These are phyloP conservation scores for Musa troglodytarum DNA, from an alignment of 176 grass and related monocot species.

Conservation along the genomic window DNA sequence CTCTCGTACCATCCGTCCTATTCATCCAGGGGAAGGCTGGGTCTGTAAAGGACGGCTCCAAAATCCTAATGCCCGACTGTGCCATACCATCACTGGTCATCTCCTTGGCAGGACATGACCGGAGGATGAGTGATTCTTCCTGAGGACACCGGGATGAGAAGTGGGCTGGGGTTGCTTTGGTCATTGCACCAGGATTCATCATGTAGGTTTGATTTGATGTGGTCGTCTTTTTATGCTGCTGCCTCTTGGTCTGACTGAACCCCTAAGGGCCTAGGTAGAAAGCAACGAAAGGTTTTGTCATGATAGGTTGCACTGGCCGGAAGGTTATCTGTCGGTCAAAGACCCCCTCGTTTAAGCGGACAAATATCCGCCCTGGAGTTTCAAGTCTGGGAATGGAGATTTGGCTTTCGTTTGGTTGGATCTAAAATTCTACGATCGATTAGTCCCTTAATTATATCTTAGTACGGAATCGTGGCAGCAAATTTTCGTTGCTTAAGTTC, in stretches of 20 bases:
- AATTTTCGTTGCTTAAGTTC: too few relatives aligned
- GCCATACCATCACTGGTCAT: not conserved
- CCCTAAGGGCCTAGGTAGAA: not conserved
- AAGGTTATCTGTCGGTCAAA: not conserved
- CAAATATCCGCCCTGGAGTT: too few relatives aligned
- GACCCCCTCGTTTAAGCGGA: not conserved
- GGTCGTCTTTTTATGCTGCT: not conserved
- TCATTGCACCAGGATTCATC: slow-evolving; percentile 4
- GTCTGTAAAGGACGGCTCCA: not conserved
- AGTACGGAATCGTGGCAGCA: too few relatives aligned
- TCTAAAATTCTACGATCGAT: too few relatives aligned
- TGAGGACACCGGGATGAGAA: not conserved
- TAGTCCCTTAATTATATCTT: too few relatives aligned
- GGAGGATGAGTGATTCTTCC: not conserved
- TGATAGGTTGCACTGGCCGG: not conserved
- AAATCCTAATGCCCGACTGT: not conserved
- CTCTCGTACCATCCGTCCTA: not conserved
- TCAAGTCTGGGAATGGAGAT: not conserved
- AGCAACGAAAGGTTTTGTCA: not conserved
- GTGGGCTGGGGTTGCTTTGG: not conserved
- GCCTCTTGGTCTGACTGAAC: not conserved
- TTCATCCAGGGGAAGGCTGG: not conserved
- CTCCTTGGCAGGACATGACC: not conserved
- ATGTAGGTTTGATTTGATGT: slow-evolving; percentile 23
- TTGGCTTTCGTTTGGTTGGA: too few relatives aligned